Base-by-base conservation (phyloP, 2,329 filamentous ascomycete genomes). In the Knoxdaviesia proteae region DNA sequence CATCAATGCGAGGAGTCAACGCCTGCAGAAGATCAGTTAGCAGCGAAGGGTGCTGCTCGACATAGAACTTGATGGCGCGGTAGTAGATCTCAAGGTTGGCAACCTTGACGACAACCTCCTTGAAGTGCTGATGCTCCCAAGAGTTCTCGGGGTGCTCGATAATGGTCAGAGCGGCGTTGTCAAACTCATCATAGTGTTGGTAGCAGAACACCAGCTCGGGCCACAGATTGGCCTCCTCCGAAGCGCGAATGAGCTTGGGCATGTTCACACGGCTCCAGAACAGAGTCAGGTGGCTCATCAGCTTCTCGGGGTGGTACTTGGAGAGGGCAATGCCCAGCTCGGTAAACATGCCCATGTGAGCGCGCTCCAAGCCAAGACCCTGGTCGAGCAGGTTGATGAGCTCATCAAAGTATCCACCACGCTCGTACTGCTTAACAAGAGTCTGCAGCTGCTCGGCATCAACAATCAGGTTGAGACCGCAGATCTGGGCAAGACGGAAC, bases 41-140 rank as follows among this genome's bases (percentile, higher is more conserved):
- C 39, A 98, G 72, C 8, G 88, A 84, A 34, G 90, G 90, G 59
- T 98, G 90, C 62, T 98, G 84, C 63, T 96, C 84, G 36, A 98
- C 75, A 61, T 96, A 96, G 64, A 94, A 94, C 66, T 88, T 93
- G 56, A 96, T 72, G 32, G 84, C 84, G 43, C 88, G 83, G 70
- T 98, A 98, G 68, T 96, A 98, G 54, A 98, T 98, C 63, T 98
- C 92, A 55, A 98, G 65, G 64, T 98, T 98, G 54, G 87, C 84
- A 50, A 94, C 88, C 73, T 98, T 98, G 63, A 94, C 77, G 45
- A 94, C 71, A 42, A 93, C 96, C 57, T 98, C 92, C 71, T 98
- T 98, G 77, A 98, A 98, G 40, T 92, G 90, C 59, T 94, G 86
- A 64, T 98, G 90, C 60, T 98, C 92, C 90, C 90, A 98, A 1